Conservation (phyloP, 23 red algal genomes). For the Gracilaria domingensis region DNA sequence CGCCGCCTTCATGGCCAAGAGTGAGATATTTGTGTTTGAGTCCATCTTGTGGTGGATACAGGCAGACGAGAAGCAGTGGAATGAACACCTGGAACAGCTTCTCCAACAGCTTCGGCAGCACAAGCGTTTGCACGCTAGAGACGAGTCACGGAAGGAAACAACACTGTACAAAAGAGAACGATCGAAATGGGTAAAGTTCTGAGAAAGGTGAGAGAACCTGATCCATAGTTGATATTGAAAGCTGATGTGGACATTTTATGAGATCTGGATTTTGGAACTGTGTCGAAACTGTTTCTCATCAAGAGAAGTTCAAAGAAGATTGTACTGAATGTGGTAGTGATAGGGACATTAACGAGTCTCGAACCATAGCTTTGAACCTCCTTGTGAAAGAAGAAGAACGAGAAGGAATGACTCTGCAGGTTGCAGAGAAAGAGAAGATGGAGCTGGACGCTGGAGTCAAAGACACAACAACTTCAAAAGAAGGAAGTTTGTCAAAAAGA, state of each 20-base stretch:
- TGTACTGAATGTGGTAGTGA: background rate
- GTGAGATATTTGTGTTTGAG: constrained; percentile 53
- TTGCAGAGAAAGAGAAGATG: constrained; percentile 40
- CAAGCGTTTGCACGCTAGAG: background rate
- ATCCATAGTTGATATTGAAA: background rate
- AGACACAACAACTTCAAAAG: background rate
- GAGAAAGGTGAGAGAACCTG: background rate
- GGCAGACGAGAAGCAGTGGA: background rate
- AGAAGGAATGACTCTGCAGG: constrained; percentile 17
- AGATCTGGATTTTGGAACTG: background rate
- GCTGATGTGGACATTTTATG: constrained; percentile 5
- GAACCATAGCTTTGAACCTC: constrained; percentile 29
- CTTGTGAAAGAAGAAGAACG: constrained; percentile 58
- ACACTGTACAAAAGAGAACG: background rate
- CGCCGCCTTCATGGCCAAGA: constrained; percentile 41
- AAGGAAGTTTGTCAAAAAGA: background rate
- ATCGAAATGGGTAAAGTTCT: background rate
- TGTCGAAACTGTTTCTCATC: background rate
- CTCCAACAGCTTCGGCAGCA: background rate
- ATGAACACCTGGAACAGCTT: constrained; percentile 15
- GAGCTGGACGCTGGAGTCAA: constrained; percentile 40
- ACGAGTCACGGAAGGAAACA: background rate
- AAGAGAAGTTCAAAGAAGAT: background rate
- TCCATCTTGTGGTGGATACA: constrained; percentile 53
- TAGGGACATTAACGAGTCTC: constrained; percentile 10